Base-by-base conservation (phyloP, 306 rosid genomes). In the Acacia crassicarpa region DNA sequence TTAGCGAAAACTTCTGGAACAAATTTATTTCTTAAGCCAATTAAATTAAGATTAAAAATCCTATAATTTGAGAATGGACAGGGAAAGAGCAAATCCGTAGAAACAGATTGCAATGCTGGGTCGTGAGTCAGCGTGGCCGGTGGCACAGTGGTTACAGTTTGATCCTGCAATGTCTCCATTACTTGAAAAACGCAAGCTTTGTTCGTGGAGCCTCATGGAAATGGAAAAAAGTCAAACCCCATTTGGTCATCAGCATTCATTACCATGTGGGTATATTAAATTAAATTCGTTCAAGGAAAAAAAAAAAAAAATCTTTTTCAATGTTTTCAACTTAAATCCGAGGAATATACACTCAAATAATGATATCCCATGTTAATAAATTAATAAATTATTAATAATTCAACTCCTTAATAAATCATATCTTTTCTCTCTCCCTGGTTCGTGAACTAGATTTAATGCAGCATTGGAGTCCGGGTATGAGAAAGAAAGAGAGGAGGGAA, bases 381-480 rank as follows among this genome's bases (percentile, higher is more conserved):
- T 58, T 58, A 58, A 58, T 61, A 1, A 16, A 58, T 58, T 8
- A 58, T 59, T 68, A 75, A 76, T 70, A 70, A 73, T 78, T 44
- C 78, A 59, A 65, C 72, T 44, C 23, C 65, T 58, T 58, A 58
- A 48, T 5, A 48, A 23, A 22, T n/a, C 20, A 2, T 46, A 9
- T 45, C 87, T 72, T 85, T 89, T 83, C 67, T 40, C 65, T 20
- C 65, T 62, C 40, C 72, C 63, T 68, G 71, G 79, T 71, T 82
- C 76, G 65, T 87, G 83, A 91, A 88, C 85, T 80, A 75, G 75
- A 86, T 88, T 91, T 82, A 89, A 91, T 73, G 80, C 81, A 82
- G 76, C 54, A 78, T 88, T 91, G 88, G 86, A 82, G 91, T 91
- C 95, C 93, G 92, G 81, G 35, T 75, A 53, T 15, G 45, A 76